Base-by-base conservation (phyloP, 495 filamentous ascomycete genomes). In the Stereocaulon alpinum region DNA sequence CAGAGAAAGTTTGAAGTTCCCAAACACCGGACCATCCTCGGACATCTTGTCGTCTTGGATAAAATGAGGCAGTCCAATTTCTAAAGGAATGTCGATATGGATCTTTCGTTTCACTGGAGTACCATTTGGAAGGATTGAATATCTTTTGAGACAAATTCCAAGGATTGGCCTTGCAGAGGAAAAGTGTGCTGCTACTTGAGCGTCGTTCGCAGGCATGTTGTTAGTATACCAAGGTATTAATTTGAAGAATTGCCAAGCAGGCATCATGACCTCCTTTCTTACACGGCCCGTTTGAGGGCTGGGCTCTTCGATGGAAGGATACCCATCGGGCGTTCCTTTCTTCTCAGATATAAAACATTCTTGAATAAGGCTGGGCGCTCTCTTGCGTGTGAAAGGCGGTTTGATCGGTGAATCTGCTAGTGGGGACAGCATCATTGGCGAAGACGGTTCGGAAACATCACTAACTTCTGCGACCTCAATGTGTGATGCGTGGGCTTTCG, bases 161-260 rank as follows among this genome's bases (percentile, higher is more conserved):
- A 98, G 77, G 18, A 96, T 85, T 0, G 93, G 93, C 17, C 89
- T 81, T 61, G 84, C 82, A 11, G 79, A 74, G 12, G 83, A 79
- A 63, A 90, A 89, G 66, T 89, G 87, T 6, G 80, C 82, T 24
- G 84, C 83, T 20, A 89, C 82, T 64, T 87, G 84, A 5, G 79
- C 81, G 70, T 89, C 83, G 54, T 71, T 84, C 10, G 80, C 80
- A 3, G 87, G 84, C 40, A 83, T 79, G 70, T 87, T 88, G 65
- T 89, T 84, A 62, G 81, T 80, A 62, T 82, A 82, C 81, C 76
- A 83, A 44, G 81, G 89, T 58, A 94, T 91, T 42, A 95, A 72
- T 66, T 84, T 87, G 71, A 96, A 96, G 66, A 98, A 96, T 66
- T 96, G 93, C 92, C 92, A 98, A 14, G 93, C 93, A 14, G 92